Evolutionary conservation across 129 eudicot genomes (phyloP).

Genomic region (Gnaphalium uliginosum): DNA sequence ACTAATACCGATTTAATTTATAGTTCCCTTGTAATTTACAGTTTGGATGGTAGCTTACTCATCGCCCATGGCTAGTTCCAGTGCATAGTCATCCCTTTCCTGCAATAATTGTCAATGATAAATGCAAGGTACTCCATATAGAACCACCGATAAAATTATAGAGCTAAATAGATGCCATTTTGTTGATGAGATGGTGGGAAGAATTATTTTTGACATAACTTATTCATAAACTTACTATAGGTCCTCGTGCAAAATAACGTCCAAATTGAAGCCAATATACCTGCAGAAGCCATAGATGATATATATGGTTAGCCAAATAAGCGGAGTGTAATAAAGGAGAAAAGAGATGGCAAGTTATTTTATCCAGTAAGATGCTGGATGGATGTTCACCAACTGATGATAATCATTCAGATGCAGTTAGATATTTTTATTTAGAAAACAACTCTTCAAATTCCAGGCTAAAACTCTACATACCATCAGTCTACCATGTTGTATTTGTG

Average conservation of each 20-base stretch:
- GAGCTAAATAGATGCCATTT: background rate
- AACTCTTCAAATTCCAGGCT: background rate
- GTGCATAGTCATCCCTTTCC: slow-evolving; percentile 98
- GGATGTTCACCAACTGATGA: background rate
- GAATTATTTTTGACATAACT: background rate
- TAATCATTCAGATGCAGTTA: background rate
- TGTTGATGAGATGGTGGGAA: background rate
- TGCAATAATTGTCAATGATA: slow-evolving; percentile 35
- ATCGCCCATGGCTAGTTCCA: slow-evolving; percentile 94
- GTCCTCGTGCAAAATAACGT: slow-evolving; percentile 97
- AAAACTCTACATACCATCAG: background rate
- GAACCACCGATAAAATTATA: background rate
- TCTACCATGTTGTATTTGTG: background rate
- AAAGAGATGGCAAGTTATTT: background rate
- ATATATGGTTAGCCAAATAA: slow-evolving; percentile 15
- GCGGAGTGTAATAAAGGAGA: background rate
- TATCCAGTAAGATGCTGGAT: background rate
- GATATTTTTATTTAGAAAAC: background rate
- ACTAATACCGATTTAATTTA: slow-evolving; percentile 8
- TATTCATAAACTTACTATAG: slow-evolving; percentile 62
- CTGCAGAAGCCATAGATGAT: slow-evolving; percentile 42
- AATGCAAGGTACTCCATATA: slow-evolving; percentile 22
- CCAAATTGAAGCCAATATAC: slow-evolving; percentile 99
- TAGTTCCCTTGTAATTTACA: slow-evolving; percentile 27
- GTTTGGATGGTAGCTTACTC: slow-evolving; percentile 50